Evolutionary conservation across 495 filamentous ascomycete species (phyloP), one percentile per base, ranked within the genome.

Genomic region (Annulohypoxylon stygium): DNA sequence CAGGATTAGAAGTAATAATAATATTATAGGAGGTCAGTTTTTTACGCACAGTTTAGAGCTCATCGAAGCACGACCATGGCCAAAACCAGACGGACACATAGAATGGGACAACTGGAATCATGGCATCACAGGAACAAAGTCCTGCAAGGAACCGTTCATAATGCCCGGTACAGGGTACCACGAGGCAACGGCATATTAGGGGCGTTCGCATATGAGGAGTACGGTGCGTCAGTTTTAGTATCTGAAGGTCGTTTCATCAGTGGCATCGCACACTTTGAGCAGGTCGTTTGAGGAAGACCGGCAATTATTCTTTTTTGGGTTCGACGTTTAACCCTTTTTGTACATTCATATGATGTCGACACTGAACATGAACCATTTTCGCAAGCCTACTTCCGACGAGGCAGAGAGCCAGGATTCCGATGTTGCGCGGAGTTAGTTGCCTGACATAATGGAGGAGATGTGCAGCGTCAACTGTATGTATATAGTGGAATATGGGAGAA

Each of bases 181-280:
- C 45, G 65, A 67, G 37, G 64, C 74, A 67, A 53, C 47, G 62
- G 67, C 65, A 69, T 76, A 65, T 55, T 64, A 62, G 70, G 65
- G 70, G 74, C 74, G 74, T 78, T 78, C 71, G 75, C 70, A 74
- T 50, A 67, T 63, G 65, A 69, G 74, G 74, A 73, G 69, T 78
- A 70, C 58, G 71, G 74, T 26, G 55, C 63, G 68, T 69, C 65
- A 48, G 53, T 50, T 70, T 51, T 45, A 74, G 48, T 53, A 36
- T 18, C 51, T 73, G 33, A 11, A 36, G 54, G 43, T 60, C 51
- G 34, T 48, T 64, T 61, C 51, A 45, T 55, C 61, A 53, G 2
- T 53, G 59, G 55, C 58, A 60, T 54, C 25, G 53, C 62, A 33
- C 57, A 8, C 33, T 26, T 71, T 57, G 54, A 57, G 33, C 25